Percentiles rank a stretch among this genome's conserved stretches.
These are phyloP conservation scores for Geopyxis carbonaria DNA, from an alignment of 495 filamentous ascomycete species.

Conservation along the genomic window DNA sequence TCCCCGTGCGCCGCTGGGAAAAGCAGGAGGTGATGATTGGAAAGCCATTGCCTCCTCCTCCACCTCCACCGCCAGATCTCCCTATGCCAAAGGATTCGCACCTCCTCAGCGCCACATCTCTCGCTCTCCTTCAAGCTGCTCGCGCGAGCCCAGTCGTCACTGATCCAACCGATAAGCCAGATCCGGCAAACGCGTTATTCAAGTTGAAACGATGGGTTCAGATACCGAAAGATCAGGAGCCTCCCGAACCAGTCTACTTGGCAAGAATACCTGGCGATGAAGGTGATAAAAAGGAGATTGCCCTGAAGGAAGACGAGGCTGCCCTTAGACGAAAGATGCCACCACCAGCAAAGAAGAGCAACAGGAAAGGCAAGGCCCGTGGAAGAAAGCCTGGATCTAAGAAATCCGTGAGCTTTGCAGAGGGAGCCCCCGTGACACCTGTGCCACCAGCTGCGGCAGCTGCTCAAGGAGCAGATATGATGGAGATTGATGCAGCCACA, in stretches of 20 bases:
- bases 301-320: constrained; percentile 40
- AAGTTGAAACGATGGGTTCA: constrained; percentile 60
- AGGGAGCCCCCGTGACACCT: constrained; percentile 6
- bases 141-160: constrained; percentile 55
- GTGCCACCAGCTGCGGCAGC: constrained; percentile 1
- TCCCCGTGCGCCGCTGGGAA: constrained; percentile 86
- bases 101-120: constrained; percentile 57
- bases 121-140: constrained; percentile 69
- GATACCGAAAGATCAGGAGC: constrained; percentile 63
- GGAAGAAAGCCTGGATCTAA: constrained; percentile 22
- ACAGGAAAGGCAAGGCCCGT: constrained; percentile 28
- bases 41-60: constrained; percentile 26
- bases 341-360: constrained; percentile 60
- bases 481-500: constrained; percentile 12
- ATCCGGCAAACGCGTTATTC: constrained; percentile 40
- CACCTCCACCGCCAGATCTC: constrained; percentile 45
- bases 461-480: constrained; percentile 4
- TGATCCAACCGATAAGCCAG: constrained; percentile 41
- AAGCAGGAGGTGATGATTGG: constrained; percentile 50
- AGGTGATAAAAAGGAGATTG: constrained; percentile 24
- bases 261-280: constrained; percentile 76
- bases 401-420: constrained; percentile 25
- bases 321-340: constrained; percentile 45
- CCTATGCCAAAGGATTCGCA: constrained; percentile 75
- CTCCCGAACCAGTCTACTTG: constrained; percentile 58